phyloP scores from a whole-genome alignment of 805 yeast species.

The Lipomyces lipofer region DNA sequence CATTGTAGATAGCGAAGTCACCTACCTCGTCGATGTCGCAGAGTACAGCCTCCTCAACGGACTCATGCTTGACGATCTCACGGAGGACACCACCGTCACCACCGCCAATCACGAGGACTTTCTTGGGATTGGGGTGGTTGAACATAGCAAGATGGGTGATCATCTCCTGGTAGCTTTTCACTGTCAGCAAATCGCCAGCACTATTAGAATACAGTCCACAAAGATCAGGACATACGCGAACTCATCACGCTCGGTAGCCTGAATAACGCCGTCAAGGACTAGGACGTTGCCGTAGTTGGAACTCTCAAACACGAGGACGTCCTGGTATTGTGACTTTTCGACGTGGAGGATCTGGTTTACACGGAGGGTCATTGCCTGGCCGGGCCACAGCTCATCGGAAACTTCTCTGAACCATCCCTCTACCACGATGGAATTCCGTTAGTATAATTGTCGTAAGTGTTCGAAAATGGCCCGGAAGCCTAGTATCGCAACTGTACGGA shows the following conservation, averaged over 20 bases:
- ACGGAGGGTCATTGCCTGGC: constrained; percentile 90
- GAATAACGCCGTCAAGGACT: constrained; percentile 92
- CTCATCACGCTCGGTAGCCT: constrained; percentile 96
- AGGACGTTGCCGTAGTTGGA: constrained; percentile 93
- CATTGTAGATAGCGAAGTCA: background rate
- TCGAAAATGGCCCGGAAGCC: background rate
- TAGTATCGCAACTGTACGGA: background rate
- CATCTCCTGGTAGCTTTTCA: constrained; percentile 82
- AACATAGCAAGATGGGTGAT: constrained; percentile 89
- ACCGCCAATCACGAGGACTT: constrained; percentile 93
- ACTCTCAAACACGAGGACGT: constrained; percentile 87
- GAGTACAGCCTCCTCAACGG: constrained; percentile 83
- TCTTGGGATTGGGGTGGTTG: constrained; percentile 93
- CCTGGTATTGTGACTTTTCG: constrained; percentile 88
- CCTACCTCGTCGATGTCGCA: constrained; percentile 90
- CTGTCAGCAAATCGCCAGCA: too few relatives aligned
- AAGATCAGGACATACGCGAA: constrained; percentile 52
- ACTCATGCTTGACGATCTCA: constrained; percentile 85
- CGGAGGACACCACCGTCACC: constrained; percentile 99
- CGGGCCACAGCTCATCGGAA: constrained; percentile 98
- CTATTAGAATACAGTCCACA: background rate
- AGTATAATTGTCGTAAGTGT: background rate
- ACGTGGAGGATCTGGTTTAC: constrained; percentile 85
- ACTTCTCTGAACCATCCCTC: constrained; percentile 98
- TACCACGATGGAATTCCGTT: constrained; percentile 7